Conservation (phyloP, 2,329 filamentous ascomycete genomes). For the Sporothrix pseudoabietina region DNA sequence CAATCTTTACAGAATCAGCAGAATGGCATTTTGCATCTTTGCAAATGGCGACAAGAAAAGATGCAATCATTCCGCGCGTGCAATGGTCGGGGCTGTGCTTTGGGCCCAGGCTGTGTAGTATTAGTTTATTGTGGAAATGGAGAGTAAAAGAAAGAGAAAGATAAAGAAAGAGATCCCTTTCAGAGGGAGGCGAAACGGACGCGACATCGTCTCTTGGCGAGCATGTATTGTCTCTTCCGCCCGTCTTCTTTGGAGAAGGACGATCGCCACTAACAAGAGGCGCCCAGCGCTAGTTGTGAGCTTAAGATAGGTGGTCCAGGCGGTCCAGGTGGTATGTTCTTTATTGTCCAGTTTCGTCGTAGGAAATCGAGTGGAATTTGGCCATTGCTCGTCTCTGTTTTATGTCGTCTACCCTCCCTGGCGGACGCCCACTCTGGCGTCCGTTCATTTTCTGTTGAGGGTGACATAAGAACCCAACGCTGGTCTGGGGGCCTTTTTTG, state of each 20-base stretch:
- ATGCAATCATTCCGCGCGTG: not conserved
- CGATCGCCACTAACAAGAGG: constrained; percentile 6
- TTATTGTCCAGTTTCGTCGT: not conserved
- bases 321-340: not conserved
- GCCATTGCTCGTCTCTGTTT: not conserved
- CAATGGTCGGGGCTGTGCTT: not conserved
- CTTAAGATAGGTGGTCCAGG: not conserved
- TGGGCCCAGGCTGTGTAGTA: not conserved
- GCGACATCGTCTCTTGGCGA: constrained; percentile 8
- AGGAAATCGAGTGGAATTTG: not conserved
- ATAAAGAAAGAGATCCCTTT: not conserved
- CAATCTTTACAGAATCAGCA: not conserved
- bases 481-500: not conserved
- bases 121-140: not conserved
- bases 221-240: not conserved
- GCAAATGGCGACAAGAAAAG: not conserved
- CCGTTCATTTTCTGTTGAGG: too few relatives aligned
- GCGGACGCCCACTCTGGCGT: not conserved
- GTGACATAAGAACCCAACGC: not conserved
- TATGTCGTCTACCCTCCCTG: not conserved
- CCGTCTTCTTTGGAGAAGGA: not conserved
- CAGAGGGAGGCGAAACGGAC: not conserved
- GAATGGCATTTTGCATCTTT: not conserved
- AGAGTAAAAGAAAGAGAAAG: not conserved
- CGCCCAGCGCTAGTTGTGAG: not conserved